Evolutionary conservation across 306 rosid species (phyloP), one percentile per base, ranked within the genome.

Genomic region (Lathyrus oleraceus): DNA sequence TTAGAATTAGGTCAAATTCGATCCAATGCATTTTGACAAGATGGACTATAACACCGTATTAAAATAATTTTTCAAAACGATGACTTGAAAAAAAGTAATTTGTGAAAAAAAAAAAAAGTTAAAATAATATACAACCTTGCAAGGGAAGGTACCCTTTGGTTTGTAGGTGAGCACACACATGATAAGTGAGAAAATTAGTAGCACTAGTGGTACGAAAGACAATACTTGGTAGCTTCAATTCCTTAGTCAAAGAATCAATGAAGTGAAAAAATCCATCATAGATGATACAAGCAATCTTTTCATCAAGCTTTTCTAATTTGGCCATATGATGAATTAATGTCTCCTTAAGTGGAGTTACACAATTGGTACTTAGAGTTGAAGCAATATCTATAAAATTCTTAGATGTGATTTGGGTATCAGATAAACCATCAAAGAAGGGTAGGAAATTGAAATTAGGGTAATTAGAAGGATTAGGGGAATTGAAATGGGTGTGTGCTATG

Each of bases 401-500:
- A 6, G 87, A 57, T 11, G 81, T 62, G 38, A 81, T 68, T 13
- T 32, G 47, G 10, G 63, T 1, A 17, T 64, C 14, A 0, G 80
- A 69, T 67, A 81, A 72, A 27, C 83, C 88, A 78, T 81, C 81
- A 19, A 13, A 19, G 53, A 81, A 66, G 0, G 79, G 77, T 7
- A 72, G 7, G 38, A 84, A 81, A 4, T 3, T 6, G 35, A 84
- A 81, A 36, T 75, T 21, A 4, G 85, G 84, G 10, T 81, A 59
- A 10, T 59, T 51, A 13, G 79, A 78, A 67, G 88, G 83, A 12
- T 81, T 4, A 0, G 85, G 88, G 15, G 69, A 68, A 39, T 84
- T 78, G 66, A 78, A 84, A 13, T 52, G 14, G 56, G 77, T 39
- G 57, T 81, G 88, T 49, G 74, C 81, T 1, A 84, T 23, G n/a